Conservation (phyloP, 2,329 filamentous ascomycete genomes). For the Penicillium psychrosexuale region DNA sequence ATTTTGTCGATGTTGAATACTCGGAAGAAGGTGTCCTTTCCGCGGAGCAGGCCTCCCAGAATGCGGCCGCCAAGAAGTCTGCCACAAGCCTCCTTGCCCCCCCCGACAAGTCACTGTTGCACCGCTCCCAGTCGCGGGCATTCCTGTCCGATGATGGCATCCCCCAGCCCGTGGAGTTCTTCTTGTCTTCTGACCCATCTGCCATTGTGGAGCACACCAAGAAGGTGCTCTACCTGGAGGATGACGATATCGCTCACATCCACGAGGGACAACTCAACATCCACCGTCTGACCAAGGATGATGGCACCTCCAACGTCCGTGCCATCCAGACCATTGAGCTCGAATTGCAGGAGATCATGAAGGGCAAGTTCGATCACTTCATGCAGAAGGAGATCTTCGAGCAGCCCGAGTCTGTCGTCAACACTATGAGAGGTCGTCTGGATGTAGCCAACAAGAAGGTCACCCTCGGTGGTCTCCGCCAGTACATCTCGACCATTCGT, state of each 20-base stretch:
- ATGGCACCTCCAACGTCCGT: constrained; percentile 93
- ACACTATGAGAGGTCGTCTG: constrained; percentile 98
- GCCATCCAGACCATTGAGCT: constrained; percentile 98
- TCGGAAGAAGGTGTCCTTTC: constrained; percentile 83
- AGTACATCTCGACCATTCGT: constrained; percentile 94
- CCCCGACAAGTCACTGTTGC: constrained; percentile 94
- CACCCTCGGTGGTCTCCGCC: constrained; percentile 89
- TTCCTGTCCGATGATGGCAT: constrained; percentile 98
- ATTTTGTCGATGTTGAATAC: constrained; percentile 99
- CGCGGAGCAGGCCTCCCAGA: constrained; percentile 92
- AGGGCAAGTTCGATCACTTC: constrained; percentile 99
- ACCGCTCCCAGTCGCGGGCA: constrained; percentile 96
- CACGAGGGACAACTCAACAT: constrained; percentile 99
- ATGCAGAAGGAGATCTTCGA: constrained; percentile 99
- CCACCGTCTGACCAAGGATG: constrained; percentile 93
- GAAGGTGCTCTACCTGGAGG: constrained; percentile 99
- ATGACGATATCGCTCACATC: constrained; percentile 99
- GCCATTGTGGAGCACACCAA: constrained; percentile 99
- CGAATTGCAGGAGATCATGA: constrained; percentile 99
- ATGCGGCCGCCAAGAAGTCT: constrained; percentile 91
- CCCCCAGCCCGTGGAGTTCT: constrained; percentile 98
- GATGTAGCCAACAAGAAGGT: constrained; percentile 92
- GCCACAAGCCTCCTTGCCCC: constrained; percentile 73
- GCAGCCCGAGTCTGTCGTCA: constrained; percentile 98
- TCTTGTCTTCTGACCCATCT: constrained; percentile 96